Conservation (phyloP, 169 alveolate genomes). For the Plasmodium gallinaceum region DNA sequence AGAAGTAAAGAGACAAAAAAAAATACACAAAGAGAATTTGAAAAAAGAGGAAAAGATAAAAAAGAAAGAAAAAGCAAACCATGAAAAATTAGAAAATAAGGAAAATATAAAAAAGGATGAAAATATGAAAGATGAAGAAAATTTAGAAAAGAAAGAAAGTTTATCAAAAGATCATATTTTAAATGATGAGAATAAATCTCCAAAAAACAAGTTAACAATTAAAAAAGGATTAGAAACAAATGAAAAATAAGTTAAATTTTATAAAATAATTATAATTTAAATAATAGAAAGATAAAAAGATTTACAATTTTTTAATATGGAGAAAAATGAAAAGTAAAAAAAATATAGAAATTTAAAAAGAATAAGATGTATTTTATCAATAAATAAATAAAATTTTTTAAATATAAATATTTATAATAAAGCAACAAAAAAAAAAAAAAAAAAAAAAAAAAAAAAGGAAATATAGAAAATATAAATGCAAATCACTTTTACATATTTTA, state of each 20-base stretch:
- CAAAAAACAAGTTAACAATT: constrained; percentile 15
- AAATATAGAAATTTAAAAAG: too few relatives aligned
- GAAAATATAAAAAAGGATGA: constrained; percentile 49
- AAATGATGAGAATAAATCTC: constrained; percentile 26
- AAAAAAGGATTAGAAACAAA: constrained; percentile 5
- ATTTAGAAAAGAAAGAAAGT: constrained; percentile 7
- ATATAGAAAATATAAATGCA: too few relatives aligned
- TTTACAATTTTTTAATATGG: not conserved
- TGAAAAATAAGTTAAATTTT: not conserved
- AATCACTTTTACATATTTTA: too few relatives aligned
- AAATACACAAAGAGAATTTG: constrained; percentile 58
- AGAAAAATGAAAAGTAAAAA: too few relatives aligned
- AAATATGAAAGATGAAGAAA: constrained; percentile 15
- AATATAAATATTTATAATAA: too few relatives aligned
- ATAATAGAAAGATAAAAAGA: not conserved
- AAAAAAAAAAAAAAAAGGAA: too few relatives aligned
- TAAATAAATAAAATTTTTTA: too few relatives aligned
- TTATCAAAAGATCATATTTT: constrained; percentile 5
- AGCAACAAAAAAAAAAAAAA: too few relatives aligned
- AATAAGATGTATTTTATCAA: too few relatives aligned
- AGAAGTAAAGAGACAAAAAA: constrained; percentile 61
- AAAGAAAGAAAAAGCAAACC: constrained; percentile 62
- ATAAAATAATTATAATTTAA: too few relatives aligned
- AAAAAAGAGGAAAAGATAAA: constrained; percentile 71
- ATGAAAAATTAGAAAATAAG: constrained; percentile 20